phyloP scores from a whole-genome alignment of 176 grass and related monocot species.

The Juncus effusus region DNA sequence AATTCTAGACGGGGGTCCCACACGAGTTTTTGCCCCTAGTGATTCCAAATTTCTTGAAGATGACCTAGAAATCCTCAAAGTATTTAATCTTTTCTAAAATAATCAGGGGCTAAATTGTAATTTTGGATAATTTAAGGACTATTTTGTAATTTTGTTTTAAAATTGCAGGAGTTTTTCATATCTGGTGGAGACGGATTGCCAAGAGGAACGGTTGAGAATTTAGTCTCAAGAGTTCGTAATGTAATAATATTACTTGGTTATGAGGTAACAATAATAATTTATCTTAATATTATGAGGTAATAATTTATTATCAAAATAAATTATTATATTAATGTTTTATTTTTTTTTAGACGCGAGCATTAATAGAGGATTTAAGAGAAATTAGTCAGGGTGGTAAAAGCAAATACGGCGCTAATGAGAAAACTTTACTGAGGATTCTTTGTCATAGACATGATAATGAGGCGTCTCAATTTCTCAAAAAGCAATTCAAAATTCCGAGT shows the following conservation, averaged over 20 bases:
- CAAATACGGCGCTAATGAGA: constrained; percentile 67
- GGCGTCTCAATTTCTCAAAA: constrained; percentile 96
- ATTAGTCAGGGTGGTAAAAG: constrained; percentile 81
- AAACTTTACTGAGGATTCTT: constrained; percentile 81
- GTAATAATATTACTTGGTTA: constrained; percentile 80
- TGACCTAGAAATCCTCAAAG: constrained; percentile 97
- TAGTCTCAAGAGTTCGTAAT: constrained; percentile 65
- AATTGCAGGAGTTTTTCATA: constrained; percentile 94
- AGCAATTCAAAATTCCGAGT: constrained; percentile 98
- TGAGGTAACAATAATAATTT: constrained; percentile 49
- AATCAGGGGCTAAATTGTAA: background rate
- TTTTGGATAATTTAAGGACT: constrained; percentile 22
- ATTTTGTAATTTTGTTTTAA: constrained; percentile 3
- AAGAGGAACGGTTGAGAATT: constrained; percentile 97
- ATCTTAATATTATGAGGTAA: background rate
- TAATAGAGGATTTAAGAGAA: constrained; percentile 84
- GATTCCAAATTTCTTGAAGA: constrained; percentile 78
- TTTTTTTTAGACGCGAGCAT: constrained; percentile 66
- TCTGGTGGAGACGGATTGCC: constrained; percentile 98
- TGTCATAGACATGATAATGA: constrained; percentile 97
- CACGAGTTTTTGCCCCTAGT: constrained; percentile 64
- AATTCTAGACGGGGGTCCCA: constrained; percentile 91
- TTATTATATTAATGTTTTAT: constrained; percentile 7
- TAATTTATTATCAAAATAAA: background rate
- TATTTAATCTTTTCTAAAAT: constrained; percentile 26